Evolutionary conservation across 768 basidiomycete genomes (phyloP).

Genomic region (Macrolepiota dolichaula): DNA sequence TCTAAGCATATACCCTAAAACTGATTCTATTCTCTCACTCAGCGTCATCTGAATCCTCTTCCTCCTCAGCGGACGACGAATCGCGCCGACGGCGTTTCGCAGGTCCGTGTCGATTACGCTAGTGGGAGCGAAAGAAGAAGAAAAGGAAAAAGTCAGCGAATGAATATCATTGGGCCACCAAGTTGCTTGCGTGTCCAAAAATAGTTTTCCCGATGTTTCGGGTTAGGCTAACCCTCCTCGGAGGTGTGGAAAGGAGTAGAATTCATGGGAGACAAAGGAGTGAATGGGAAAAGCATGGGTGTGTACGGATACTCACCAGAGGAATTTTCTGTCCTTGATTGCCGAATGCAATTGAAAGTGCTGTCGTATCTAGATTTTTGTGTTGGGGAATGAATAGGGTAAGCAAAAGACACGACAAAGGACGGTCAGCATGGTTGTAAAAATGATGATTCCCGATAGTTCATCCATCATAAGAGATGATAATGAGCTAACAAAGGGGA

Average conservation of each 20-base stretch:
- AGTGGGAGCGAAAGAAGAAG: constrained; percentile 1
- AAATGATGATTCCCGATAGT: not conserved
- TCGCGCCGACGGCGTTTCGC: constrained; percentile 62
- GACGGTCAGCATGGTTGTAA: not conserved
- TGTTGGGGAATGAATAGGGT: not conserved
- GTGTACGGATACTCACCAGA: constrained; percentile 46
- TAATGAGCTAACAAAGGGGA: constrained; percentile 4
- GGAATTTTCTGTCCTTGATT: constrained; percentile 90
- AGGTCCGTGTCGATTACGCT: constrained; percentile 83
- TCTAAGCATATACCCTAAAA: not conserved
- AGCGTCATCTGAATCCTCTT: constrained; percentile 57
- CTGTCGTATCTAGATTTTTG: constrained; percentile 66
- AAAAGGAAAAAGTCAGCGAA: constrained; percentile 9
- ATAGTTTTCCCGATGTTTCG: not conserved
- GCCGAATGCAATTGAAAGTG: constrained; percentile 83
- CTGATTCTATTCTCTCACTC: constrained; percentile 1
- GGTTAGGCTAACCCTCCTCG: not conserved
- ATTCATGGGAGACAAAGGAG: not conserved
- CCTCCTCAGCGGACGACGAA: constrained; percentile 63
- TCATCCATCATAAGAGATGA: not conserved
- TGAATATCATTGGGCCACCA: not conserved
- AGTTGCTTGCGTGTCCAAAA: not conserved
- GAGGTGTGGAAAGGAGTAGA: not conserved
- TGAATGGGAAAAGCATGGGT: not conserved
- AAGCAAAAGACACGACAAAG: not conserved